Percentiles rank a stretch among this genome's conserved stretches.
Evolutionary conservation across 331 rosid species (phyloP).

Genomic region (Spiraea crenata): DNA sequence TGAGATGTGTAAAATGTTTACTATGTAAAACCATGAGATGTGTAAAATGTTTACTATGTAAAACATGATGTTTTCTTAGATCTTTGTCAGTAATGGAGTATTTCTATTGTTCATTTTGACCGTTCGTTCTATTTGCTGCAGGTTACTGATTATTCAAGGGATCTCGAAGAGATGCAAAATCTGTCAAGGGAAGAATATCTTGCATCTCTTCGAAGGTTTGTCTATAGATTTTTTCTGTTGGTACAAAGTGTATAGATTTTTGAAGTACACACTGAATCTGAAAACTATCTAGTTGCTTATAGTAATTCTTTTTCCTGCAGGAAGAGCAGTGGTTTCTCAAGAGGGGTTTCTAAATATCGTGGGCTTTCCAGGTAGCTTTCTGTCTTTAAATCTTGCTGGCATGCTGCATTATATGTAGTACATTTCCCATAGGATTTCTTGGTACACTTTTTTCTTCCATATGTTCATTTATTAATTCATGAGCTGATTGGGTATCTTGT

Average conservation of each 20-base stretch:
- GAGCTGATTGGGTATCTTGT: neutral
- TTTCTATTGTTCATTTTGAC: neutral
- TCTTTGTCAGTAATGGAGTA: neutral
- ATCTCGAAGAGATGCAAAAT: slow-evolving; percentile 98
- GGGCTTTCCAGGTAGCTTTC: slow-evolving; percentile 79
- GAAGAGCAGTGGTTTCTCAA: slow-evolving; percentile 98
- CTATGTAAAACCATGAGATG: neutral
- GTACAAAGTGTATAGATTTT: too few species aligned
- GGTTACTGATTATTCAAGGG: slow-evolving; percentile 97
- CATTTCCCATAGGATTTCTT: neutral
- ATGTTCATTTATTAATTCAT: neutral
- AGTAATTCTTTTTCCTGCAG: slow-evolving; percentile 48
- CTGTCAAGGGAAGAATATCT: slow-evolving; percentile 95
- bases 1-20: neutral
- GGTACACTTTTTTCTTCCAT: neutral
- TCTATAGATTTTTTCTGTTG: slow-evolving; percentile 1
- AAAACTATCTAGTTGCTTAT: slow-evolving; percentile 29
- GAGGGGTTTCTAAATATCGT: slow-evolving; percentile 93
- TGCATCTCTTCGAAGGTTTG: slow-evolving; percentile 88
- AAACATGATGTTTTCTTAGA: neutral
- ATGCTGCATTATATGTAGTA: neutral
- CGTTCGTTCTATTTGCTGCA: slow-evolving; percentile 30
- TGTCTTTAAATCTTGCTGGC: slow-evolving; percentile 10
- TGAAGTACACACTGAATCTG: slow-evolving; percentile 5
- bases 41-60: neutral